phyloP scores from a whole-genome alignment of 345 rosid genomes.

The Acer campestre region DNA sequence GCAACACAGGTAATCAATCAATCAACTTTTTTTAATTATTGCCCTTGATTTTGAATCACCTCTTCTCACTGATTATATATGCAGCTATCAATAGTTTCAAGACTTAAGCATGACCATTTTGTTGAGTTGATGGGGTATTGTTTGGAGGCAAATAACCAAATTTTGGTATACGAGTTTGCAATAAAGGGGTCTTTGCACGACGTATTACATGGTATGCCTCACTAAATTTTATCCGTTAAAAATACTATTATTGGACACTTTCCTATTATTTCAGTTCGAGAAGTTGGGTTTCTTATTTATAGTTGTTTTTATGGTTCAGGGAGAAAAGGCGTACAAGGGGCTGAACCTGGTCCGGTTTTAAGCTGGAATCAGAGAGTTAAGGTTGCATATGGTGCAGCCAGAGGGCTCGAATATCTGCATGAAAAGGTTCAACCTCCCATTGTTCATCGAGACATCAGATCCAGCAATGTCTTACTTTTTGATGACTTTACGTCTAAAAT shows the following conservation, averaged over 20 bases:
- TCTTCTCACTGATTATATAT: background rate
- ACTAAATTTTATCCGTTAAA: background rate
- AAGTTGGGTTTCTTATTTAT: no score
- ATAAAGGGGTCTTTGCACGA: constrained; percentile 91
- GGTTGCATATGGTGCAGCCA: constrained; percentile 89
- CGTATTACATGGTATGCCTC: constrained; percentile 70
- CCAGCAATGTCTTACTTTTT: constrained; percentile 90
- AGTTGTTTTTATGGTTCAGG: constrained; percentile 40
- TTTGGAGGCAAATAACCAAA: constrained; percentile 69
- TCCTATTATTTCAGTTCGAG: no score
- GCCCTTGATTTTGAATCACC: background rate
- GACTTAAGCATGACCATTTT: constrained; percentile 85
- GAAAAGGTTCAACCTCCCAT: constrained; percentile 92
- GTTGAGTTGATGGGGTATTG: constrained; percentile 87
- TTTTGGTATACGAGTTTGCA: constrained; percentile 77
- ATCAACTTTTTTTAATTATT: background rate
- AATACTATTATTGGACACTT: no score
- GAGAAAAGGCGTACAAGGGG: constrained; percentile 93
- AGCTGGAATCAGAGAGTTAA: constrained; percentile 92
- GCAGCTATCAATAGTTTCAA: constrained; percentile 85
- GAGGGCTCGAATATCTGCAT: constrained; percentile 90
- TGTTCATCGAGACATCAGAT: constrained; percentile 91
- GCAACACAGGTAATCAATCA: constrained; percentile 63
- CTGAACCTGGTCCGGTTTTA: constrained; percentile 92
- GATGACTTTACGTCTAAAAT: constrained; percentile 81